phyloP scores from a whole-genome alignment of 192 early-diverging fungal species.

The Rhizophagus prolifer region DNA sequence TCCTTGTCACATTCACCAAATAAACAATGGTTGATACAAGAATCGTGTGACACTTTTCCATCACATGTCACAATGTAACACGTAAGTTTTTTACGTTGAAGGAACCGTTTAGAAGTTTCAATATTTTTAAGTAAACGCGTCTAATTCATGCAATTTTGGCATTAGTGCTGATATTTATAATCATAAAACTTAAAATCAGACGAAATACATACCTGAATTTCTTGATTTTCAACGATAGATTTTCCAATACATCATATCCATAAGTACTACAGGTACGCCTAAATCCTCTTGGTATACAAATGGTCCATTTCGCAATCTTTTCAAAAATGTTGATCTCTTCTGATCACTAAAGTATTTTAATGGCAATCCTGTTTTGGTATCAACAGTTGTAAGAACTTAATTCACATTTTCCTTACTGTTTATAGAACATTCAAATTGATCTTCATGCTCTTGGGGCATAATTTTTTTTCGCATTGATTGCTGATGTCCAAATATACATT shows the following conservation, averaged over 20 bases:
- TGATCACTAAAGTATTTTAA: not conserved
- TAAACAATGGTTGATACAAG: not conserved
- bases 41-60: not conserved
- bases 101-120: not conserved
- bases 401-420: not conserved
- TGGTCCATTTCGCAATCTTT: not conserved
- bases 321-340: not conserved
- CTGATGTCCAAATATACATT: not conserved
- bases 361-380: not conserved
- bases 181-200: not conserved
- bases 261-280: not conserved
- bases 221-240: not conserved
- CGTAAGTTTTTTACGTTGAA: not conserved
- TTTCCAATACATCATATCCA: constrained; percentile 2
- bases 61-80: not conserved
- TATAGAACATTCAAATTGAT: not conserved
- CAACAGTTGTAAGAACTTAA: constrained; percentile 5
- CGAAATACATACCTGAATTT: not conserved
- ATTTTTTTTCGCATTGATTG: not conserved
- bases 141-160: not conserved
- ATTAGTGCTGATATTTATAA: not conserved
- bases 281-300: not conserved
- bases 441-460: not conserved
- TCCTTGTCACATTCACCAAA: not conserved
- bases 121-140: not conserved